Conservation (phyloP, 1,284 basidiomycete genomes). For the Laetiporus sulphureus region DNA sequence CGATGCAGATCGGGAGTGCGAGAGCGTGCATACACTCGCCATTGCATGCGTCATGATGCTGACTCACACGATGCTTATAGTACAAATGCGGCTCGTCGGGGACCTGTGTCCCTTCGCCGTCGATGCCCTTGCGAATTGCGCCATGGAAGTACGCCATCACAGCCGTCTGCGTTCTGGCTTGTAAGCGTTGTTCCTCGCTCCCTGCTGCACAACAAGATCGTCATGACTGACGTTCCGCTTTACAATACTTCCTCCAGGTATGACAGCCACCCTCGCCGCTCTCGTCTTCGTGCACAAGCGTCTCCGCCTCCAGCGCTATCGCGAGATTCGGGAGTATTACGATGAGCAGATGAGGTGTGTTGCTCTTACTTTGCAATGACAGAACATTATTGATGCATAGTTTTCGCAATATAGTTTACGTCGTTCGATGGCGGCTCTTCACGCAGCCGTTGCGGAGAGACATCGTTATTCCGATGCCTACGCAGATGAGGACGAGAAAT, state of each 20-base stretch:
- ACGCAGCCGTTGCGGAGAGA: conserved; percentile 19
- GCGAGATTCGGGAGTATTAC: conserved; percentile 47
- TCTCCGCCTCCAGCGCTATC: conserved; percentile 35
- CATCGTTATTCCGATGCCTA: no score
- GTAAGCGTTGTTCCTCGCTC: conserved; percentile 30
- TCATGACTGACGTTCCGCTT: no score
- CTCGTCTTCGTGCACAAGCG: conserved; percentile 45
- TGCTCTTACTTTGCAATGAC: neutral
- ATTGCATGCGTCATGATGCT: neutral
- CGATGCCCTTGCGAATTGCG: conserved; percentile 27
- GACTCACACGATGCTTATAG: conserved; percentile 14
- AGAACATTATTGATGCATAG: neutral
- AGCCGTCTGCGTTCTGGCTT: conserved; percentile 30
- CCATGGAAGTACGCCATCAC: conserved; percentile 42
- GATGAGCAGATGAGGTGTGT: conserved; percentile 45
- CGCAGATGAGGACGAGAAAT: conserved; percentile 12
- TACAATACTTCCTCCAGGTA: no score
- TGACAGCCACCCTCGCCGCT: conserved; percentile 34
- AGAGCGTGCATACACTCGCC: conserved; percentile 24
- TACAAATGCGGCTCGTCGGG: conserved; percentile 21
- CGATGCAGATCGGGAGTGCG: conserved; percentile 51
- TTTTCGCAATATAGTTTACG: conserved; percentile 16
- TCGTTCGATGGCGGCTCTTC: conserved; percentile 20
- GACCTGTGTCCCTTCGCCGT: conserved; percentile 28
- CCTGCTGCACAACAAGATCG: no score